Evolutionary conservation across 805 yeast genomes (phyloP).

Genomic region (Metschnikowia chrysomelidarum): DNA sequence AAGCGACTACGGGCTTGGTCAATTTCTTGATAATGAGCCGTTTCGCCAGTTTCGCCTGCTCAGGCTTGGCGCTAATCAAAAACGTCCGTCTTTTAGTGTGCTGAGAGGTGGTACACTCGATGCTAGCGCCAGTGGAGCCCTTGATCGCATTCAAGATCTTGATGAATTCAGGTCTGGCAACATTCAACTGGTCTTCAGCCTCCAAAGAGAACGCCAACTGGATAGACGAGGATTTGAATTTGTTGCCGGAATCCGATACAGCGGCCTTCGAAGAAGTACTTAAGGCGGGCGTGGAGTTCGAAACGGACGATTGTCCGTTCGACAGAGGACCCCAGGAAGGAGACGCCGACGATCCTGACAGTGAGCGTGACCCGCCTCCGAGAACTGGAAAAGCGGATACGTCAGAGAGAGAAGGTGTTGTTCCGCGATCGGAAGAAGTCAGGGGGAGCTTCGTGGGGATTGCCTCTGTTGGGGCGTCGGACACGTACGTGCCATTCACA

Average conservation of each 20-base stretch:
- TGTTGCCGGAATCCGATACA: constrained; percentile 19
- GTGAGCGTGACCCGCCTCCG: constrained; percentile 41
- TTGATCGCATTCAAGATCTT: constrained; percentile 65
- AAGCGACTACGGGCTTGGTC: constrained; percentile 66
- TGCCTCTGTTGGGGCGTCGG: constrained; percentile 19
- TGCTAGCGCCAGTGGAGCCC: constrained; percentile 56
- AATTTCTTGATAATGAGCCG: constrained; percentile 72
- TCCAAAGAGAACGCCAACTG: constrained; percentile 81
- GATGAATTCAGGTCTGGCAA: constrained; percentile 63
- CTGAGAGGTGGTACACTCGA: constrained; percentile 80
- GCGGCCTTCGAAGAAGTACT: constrained; percentile 6
- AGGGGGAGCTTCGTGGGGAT: constrained; percentile 1
- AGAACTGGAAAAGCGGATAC: constrained; percentile 65
- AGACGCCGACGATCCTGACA: constrained; percentile 21
- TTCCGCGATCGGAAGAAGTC: constrained; percentile 9
- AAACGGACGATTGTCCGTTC: constrained; percentile 22
- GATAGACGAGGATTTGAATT: constrained; percentile 50
- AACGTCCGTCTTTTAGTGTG: constrained; percentile 78
- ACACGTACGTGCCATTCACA: constrained; percentile 26
- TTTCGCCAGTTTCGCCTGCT: constrained; percentile 65
- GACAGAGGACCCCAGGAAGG: constrained; percentile 43
- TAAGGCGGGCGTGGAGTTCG: constrained; percentile 21
- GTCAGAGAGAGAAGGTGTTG: constrained; percentile 43
- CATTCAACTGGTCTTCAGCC: constrained; percentile 62
- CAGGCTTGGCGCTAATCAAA: constrained; percentile 72